A percentile compares a stretch with the other conserved stretches of the same genome.
These are phyloP conservation scores for Vaccinium vitisidaea DNA, from an alignment of 148 eudicot species.

Conservation along the genomic window DNA sequence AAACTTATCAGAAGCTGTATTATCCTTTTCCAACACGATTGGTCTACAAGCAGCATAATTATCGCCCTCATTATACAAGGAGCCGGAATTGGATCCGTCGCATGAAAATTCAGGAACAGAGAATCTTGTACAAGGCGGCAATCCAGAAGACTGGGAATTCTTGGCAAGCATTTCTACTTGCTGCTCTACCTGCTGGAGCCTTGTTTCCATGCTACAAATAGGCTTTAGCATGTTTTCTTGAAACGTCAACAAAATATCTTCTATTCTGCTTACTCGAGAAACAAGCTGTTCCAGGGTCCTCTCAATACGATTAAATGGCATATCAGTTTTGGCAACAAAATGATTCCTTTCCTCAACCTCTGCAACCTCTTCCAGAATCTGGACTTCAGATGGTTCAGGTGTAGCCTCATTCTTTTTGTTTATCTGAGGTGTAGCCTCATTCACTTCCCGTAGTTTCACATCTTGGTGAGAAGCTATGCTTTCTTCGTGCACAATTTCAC, in stretches of 20 bases:
- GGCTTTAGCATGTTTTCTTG: constrained; percentile 85
- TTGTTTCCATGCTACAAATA: constrained; percentile 57
- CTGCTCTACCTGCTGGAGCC: constrained; percentile 76
- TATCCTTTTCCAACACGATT: constrained; percentile 35
- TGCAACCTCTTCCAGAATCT: constrained; percentile 22
- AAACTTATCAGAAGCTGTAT: constrained; percentile 20
- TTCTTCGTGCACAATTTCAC: constrained; percentile 15
- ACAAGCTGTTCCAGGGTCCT: constrained; percentile 64
- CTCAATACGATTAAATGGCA: constrained; percentile 41
- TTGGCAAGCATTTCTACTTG: constrained; percentile 53
- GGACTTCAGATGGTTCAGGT: constrained; percentile 26
- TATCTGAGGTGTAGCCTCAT: constrained; percentile 16
- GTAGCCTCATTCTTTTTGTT: constrained; percentile 13
- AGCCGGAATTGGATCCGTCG: constrained; percentile 43
- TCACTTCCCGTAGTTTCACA: constrained; percentile 21
- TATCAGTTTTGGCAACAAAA: constrained; percentile 18
- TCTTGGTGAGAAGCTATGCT: constrained; percentile 20
- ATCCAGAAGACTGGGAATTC: constrained; percentile 33
- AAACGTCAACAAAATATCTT: constrained; percentile 68
- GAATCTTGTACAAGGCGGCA: constrained; percentile 34
- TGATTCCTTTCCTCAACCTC: constrained; percentile 22
- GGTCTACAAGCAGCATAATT: constrained; percentile 26
- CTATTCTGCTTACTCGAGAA: constrained; percentile 68
- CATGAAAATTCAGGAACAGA: constrained; percentile 63
- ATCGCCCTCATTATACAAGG: constrained; percentile 38